These are phyloP conservation scores for Cutaneotrichosporon sp. DNA, from an alignment of 1,284 basidiomycete species.

Conservation along the genomic window DNA sequence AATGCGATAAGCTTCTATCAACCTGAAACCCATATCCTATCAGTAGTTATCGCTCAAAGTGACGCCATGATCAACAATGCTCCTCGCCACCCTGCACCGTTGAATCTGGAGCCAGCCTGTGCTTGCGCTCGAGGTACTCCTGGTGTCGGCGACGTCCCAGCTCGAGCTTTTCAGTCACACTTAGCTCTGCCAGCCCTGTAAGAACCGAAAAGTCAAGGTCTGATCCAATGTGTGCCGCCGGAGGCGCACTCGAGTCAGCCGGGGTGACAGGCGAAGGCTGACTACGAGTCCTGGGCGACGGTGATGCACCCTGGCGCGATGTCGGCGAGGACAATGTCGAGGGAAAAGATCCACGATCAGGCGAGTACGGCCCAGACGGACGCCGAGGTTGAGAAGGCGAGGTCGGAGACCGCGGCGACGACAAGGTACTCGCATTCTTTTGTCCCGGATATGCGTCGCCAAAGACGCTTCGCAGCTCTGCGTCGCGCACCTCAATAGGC, in stretches of 20 bases:
- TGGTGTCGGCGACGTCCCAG: slow-evolving; percentile 35
- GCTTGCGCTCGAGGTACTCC: slow-evolving; percentile 32
- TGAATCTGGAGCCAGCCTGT: no score
- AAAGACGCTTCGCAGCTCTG: slow-evolving; percentile 15
- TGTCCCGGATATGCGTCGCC: slow-evolving; percentile 1
- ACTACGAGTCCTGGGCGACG: slow-evolving; percentile 5
- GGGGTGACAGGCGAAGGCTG: slow-evolving; percentile 11
- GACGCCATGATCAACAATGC: no score
- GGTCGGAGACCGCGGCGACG: neutral
- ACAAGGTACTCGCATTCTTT: neutral
- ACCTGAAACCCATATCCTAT: no score
- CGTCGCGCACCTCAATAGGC: slow-evolving; percentile 7
- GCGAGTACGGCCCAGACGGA: neutral
- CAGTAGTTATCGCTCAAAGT: no score
- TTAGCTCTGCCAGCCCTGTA: slow-evolving; percentile 22
- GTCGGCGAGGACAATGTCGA: no score
- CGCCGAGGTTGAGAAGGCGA: neutral
- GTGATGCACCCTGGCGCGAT: neutral
- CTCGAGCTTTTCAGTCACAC: slow-evolving; percentile 32
- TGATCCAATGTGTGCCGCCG: slow-evolving; percentile 3
- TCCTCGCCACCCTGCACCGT: no score
- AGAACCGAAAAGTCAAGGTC: slow-evolving; percentile 13
- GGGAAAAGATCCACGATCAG: no score
- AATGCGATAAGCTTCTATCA: no score
- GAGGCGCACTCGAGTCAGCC: no score